Evolutionary conservation across 805 yeast genomes (phyloP), one percentile per base, ranked within the genome.

Genomic region (Barnettozyma populi): DNA sequence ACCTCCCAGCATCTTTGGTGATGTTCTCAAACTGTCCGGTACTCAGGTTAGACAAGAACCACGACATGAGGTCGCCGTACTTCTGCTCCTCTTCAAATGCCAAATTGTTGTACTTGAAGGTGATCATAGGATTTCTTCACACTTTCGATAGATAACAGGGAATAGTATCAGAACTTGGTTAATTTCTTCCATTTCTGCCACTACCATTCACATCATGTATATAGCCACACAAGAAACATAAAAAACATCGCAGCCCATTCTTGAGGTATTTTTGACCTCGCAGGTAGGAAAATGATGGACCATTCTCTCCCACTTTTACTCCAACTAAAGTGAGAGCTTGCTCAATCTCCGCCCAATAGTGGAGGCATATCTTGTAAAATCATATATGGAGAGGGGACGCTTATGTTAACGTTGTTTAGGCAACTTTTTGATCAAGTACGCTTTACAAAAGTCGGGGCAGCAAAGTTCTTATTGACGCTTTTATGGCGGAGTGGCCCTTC

Each of bases 1-100:
- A 57, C 43, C 62, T 65, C 18, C 57, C 36, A 36, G 52, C 47
- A 44, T 67, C 63, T 10, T 55, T 52, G 2, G 60, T 60, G 8
- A 68, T 51, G 48, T 65, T 64, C 46, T 68, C 72, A 49, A 68
- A 68, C 27, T 60, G 57, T 1, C 72, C 72, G 13, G 60, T 57
- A 43, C 68, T 53, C 8, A 68, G 53, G 41, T 65, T 65, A n/a
- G 59, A 44, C 27, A 68, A 43, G 50, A 66, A 68, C 72, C 72
- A 68, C 18, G 67, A 59, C 67, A 69, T 66, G 18, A 67, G 52
- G 13, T 64, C 68, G 44, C 66, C 62, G 24, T 61, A 61, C 45
- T 63, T 65, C 41, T 65, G 61, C 25, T 62, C 67, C 39, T 55
- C 61, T 36, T 60, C 57, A 35, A 64, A 64, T 8, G 57, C 57